Conservation (phyloP, 2,329 filamentous ascomycete species). For the Hypoxylon sp. region DNA sequence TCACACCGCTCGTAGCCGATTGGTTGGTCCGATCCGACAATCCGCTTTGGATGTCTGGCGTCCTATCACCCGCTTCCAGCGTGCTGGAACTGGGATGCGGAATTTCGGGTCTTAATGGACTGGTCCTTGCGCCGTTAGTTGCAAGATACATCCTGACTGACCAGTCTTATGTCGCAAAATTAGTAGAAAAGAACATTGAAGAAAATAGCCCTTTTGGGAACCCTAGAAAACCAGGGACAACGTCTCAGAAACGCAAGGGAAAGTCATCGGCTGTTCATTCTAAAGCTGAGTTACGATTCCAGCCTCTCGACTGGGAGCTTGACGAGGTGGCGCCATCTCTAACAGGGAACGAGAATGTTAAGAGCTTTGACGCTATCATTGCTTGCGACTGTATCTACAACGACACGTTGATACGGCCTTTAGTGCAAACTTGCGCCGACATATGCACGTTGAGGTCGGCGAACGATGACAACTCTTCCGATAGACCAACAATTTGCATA, state of each 20-base stretch:
- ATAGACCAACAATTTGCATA: constrained; percentile 76
- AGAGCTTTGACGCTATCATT: constrained; percentile 79
- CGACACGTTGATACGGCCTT: constrained; percentile 83
- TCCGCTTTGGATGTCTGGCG: constrained; percentile 69
- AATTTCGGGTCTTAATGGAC: constrained; percentile 83
- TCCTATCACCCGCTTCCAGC: constrained; percentile 69
- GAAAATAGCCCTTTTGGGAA: constrained; percentile 65
- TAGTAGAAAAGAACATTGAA: constrained; percentile 82
- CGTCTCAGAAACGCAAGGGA: constrained; percentile 45
- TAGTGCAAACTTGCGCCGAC: constrained; percentile 86
- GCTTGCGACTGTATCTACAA: constrained; percentile 98
- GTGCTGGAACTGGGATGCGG: constrained; percentile 91
- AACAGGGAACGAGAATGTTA: constrained; percentile 54
- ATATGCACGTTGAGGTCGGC: constrained; percentile 72
- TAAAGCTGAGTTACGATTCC: constrained; percentile 66
- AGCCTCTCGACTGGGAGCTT: constrained; percentile 86
- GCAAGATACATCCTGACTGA: constrained; percentile 84
- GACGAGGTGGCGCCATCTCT: constrained; percentile 65
- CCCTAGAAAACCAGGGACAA: constrained; percentile 27
- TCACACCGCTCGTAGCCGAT: constrained; percentile 84
- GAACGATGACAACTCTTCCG: constrained; percentile 32
- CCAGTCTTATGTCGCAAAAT: constrained; percentile 84
- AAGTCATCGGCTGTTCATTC: constrained; percentile 29
- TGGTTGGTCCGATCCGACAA: constrained; percentile 80
- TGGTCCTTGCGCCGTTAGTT: constrained; percentile 75